phyloP scores from a whole-genome alignment of 2,329 filamentous ascomycete species.

The Xylaria hypoxylon region DNA sequence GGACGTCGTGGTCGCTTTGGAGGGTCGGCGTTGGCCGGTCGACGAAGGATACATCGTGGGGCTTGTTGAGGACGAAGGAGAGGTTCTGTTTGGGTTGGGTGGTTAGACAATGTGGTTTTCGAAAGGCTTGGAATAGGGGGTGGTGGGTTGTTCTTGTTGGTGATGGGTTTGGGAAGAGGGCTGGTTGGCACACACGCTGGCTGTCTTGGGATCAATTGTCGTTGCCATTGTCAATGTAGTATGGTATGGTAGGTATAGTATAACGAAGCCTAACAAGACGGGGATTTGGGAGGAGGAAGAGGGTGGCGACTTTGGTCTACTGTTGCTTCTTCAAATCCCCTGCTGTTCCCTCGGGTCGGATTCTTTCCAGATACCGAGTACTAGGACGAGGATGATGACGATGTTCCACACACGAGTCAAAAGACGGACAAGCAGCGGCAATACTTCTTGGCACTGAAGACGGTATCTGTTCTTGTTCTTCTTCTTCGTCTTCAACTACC shows the following conservation, averaged over 20 bases:
- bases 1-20: constrained; percentile 76
- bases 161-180: background rate
- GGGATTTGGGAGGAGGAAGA: background rate
- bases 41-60: constrained; percentile 77
- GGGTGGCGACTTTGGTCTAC: background rate
- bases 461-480: background rate
- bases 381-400: constrained; percentile 15
- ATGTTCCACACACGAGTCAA: constrained; percentile 11
- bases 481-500: background rate
- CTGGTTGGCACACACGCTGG: constrained; percentile 32
- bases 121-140: background rate
- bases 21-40: constrained; percentile 79
- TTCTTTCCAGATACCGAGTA: constrained; percentile 10
- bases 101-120: constrained; percentile 16
- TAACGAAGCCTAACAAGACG: background rate
- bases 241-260: constrained; percentile 4
- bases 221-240: too few relatives aligned
- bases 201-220: constrained; percentile 36
- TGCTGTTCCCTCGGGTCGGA: background rate
- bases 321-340: background rate
- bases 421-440: background rate
- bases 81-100: constrained; percentile 70
- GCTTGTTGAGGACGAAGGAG: constrained; percentile 85
- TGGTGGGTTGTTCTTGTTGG: background rate
- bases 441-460: background rate